Conservation (phyloP, 352 stramenopile species). For the Blastocystis hominis region DNA sequence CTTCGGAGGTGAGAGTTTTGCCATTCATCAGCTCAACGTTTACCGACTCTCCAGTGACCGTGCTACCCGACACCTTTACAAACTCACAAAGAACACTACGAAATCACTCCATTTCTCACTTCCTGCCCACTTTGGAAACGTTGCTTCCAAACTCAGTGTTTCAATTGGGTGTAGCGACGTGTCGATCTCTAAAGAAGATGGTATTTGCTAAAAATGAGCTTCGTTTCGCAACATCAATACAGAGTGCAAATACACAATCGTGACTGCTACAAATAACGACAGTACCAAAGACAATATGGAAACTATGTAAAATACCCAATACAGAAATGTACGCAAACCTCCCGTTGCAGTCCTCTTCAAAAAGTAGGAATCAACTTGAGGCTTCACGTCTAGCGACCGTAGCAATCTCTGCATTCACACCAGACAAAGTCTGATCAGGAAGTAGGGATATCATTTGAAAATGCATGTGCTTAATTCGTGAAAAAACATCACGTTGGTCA, state of each 20-base stretch:
- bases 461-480: neutral
- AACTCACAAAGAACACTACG: neutral
- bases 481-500: neutral
- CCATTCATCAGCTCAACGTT: neutral
- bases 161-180: neutral
- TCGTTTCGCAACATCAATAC: neutral
- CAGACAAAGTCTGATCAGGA: neutral
- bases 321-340: neutral
- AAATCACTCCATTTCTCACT: neutral
- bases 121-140: neutral
- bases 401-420: neutral
- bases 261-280: neutral
- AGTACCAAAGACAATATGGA: neutral
- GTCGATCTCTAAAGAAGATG: neutral
- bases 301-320: neutral
- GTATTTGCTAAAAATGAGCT: neutral
- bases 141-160: neutral
- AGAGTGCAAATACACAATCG: neutral
- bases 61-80: neutral
- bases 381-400: neutral
- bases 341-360: neutral
- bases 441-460: neutral
- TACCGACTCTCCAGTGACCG: neutral
- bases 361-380: constrained; percentile 35
- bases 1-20: neutral